Base-by-base conservation (phyloP, 352 stramenopile species). In the Pythium apleroticum region DNA sequence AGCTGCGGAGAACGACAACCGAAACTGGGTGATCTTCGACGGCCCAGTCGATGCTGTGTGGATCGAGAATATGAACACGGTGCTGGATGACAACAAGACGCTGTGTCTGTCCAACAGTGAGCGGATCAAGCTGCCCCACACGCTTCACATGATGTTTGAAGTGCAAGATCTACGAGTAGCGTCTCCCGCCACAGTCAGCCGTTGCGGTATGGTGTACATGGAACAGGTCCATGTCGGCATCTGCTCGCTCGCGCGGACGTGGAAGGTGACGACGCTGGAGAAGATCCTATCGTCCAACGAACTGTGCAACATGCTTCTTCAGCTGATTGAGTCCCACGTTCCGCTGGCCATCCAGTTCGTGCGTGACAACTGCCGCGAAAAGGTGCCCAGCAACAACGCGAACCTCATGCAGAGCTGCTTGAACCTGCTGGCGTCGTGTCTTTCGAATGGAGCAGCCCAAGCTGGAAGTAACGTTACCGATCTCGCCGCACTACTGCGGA, bases 31-130 rank as follows among this genome's bases (percentile, higher is more conserved):
- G 15, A 75, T 97, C 39, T 96, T 97, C 31, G 91, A 97, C 52
- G 91, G 89, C 0, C 89, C 89, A 3, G 86, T 97, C 1, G 91
- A 97, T 71, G 91, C 91, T 0, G 89, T 97, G 6, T 97, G 91
- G 91, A 97, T 97, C 63, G 90, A 97, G 63, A 97, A 97, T 65
- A 97, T 95, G 88, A 95, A 96, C 60, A 96, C 88, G 0, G 88
- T 96, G 35, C 64, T 96, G 22, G 88, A 96, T 55, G 88, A 96
- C 60, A 96, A 96, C 77, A 96, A 95, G 60, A 95, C 88, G 19
- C 57, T 96, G 10, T 96, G 88, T 48, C 55, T 96, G 0, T 87
- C 86, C 27, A 96, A 96, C 58, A 93, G 84, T 62, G 88, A 96
- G 54, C 85, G 86, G 11, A 96, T 96, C 66, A 96, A 96, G 60